phyloP scores from a whole-genome alignment of 495 filamentous ascomycete genomes.

The Cladorrhinum samala region DNA sequence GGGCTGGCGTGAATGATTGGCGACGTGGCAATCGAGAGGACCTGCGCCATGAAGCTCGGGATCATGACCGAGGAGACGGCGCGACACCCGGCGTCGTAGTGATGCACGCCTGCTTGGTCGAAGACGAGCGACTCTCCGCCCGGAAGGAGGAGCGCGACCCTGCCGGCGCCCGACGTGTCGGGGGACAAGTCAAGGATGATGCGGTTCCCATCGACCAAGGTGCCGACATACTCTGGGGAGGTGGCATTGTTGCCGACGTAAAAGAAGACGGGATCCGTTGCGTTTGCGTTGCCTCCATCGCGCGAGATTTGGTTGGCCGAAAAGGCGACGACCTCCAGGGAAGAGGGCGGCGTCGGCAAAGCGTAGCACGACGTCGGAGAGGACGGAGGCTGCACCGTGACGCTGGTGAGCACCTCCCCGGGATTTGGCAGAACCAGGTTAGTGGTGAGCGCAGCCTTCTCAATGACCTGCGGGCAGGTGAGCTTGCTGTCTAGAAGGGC shows the following conservation, averaged over 20 bases:
- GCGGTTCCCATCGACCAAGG: slow-evolving; percentile 11
- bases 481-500: neutral
- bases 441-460: slow-evolving; percentile 7
- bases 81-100: slow-evolving; percentile 13
- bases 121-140: slow-evolving; percentile 16
- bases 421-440: slow-evolving; percentile 12
- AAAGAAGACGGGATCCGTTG: slow-evolving; percentile 13
- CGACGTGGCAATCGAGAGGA: slow-evolving; percentile 5
- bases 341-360: slow-evolving; percentile 13
- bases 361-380: slow-evolving; percentile 20
- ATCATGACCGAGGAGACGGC: slow-evolving; percentile 12
- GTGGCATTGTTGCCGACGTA: slow-evolving; percentile 16
- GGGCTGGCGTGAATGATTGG: neutral
- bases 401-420: slow-evolving; percentile 5
- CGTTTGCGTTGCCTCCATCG: neutral
- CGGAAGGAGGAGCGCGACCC: slow-evolving; percentile 5
- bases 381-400: slow-evolving; percentile 18
- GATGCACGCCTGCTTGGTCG: slow-evolving; percentile 17
- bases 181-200: slow-evolving; percentile 16
- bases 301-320: neutral
- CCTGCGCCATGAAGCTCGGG: slow-evolving; percentile 13
- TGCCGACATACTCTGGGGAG: slow-evolving; percentile 15
- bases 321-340: slow-evolving; percentile 14
- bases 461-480: slow-evolving; percentile 1
- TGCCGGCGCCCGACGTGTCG: slow-evolving; percentile 11